Conservation (phyloP, 1,284 basidiomycete species). For the Flammula alnicola region DNA sequence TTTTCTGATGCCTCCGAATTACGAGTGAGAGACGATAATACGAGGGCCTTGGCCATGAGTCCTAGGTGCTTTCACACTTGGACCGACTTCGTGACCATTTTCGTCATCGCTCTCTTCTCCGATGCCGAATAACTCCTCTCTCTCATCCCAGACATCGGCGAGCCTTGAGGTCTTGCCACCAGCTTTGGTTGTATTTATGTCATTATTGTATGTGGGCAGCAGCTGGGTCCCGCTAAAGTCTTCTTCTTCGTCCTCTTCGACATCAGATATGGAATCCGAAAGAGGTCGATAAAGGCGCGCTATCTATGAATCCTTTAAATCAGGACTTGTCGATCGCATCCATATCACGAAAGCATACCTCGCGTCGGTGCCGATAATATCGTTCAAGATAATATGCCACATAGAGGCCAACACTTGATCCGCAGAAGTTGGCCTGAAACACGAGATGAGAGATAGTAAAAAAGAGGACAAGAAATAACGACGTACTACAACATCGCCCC, state of each 20-base stretch:
- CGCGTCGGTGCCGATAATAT: constrained; percentile 76
- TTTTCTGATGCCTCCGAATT: constrained; percentile 1
- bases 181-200: constrained; percentile 18
- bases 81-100: constrained; percentile 23
- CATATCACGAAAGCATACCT: constrained; percentile 47
- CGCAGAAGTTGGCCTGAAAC: constrained; percentile 79
- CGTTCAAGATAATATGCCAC: constrained; percentile 69
- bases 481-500: constrained; percentile 76
- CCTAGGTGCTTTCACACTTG: constrained; percentile 12
- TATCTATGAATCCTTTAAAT: constrained; percentile 68
- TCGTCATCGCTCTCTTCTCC: constrained; percentile 71
- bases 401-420: constrained; percentile 75
- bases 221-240: constrained; percentile 51
- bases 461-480: constrained; percentile 12
- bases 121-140: constrained; percentile 76
- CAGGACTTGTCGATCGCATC: not conserved
- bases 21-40: constrained; percentile 28
- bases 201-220: constrained; percentile 56
- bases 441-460: not conserved
- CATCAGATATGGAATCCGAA: constrained; percentile 54
- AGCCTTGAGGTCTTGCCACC: constrained; percentile 35
- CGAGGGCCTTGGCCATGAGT: constrained; percentile 21
- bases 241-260: constrained; percentile 58
- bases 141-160: constrained; percentile 76
- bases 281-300: constrained; percentile 75